Evolutionary conservation across 2,329 filamentous ascomycete species (phyloP), one percentile per base, ranked within the genome.

Genomic region (Talaromyces funiculosus): DNA sequence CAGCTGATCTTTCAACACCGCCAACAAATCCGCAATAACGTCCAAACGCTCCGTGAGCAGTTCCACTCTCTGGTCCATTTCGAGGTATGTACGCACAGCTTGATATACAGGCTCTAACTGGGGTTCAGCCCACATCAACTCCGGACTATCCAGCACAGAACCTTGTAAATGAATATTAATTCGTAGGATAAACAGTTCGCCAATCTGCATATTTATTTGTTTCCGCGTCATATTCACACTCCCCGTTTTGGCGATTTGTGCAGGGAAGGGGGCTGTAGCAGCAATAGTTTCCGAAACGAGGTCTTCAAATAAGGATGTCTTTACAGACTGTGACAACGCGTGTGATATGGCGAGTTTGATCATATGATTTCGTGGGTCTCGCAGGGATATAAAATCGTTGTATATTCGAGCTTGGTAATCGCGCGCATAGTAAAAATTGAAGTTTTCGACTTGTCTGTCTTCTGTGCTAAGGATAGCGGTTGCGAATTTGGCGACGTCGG

Each of bases 171-270:
- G 95, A 70, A 99, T 97, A 74, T 94, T 97, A 78, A 99, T 97
- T 62, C 94, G 86, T 33, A 99, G 80, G 71, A 99, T 97, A 76
- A 99, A 99, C 58, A 99, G 85, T 78, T 99, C 92, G 73, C 94
- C 94, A 63, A 99, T 97, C 77, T 97, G 92, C 92, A 97, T 97
- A 80, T 97, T 97, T 81, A 99, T 97, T 73, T 97, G 87, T 62
- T 86, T 86, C 45, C 93, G 86, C 61, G 87, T 91, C 61, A 99
- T 85, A 59, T 90, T 88, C 70, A 99, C 94, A 71, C 92, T 94
- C 64, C 94, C 94, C 0, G 93, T 97, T 65, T 90, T 80, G 2
- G 94, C 93, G 67, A 99, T 96, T 74, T 96, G 90, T 8, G 90
- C 88, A 0, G 94, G 94, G 4, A 99, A 90, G 62, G 95, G 90